Percentiles rank a stretch among this genome's conserved stretches.
phyloP scores from a whole-genome alignment of 495 filamentous ascomycete species.

The Tuber aestivum region DNA sequence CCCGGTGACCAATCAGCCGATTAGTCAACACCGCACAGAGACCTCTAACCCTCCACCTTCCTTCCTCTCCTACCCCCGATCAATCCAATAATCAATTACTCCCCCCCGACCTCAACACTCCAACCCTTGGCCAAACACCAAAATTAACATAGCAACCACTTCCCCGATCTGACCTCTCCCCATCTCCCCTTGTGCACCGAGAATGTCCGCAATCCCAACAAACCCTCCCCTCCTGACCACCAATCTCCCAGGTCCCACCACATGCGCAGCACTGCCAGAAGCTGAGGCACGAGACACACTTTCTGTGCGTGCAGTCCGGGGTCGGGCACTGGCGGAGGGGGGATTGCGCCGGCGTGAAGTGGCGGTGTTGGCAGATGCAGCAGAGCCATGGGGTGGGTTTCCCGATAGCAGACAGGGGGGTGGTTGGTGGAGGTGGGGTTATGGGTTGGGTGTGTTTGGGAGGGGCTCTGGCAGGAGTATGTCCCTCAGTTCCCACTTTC shows the following conservation, averaged over 20 bases:
- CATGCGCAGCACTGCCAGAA: conserved; percentile 1
- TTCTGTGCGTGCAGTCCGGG: background rate
- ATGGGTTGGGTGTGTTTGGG: no score
- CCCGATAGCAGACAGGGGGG: background rate
- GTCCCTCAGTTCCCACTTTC: background rate
- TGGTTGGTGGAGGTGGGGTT: background rate
- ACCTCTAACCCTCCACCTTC: background rate
- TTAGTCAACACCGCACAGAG: background rate
- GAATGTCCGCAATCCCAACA: background rate
- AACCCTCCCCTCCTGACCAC: background rate
- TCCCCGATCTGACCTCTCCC: background rate
- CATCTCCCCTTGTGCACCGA: background rate
- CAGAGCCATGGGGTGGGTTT: background rate
- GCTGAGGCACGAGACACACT: background rate
- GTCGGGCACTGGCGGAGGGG: background rate
- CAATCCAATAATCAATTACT: background rate
- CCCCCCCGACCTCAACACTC: background rate
- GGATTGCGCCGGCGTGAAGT: background rate
- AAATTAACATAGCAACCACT: background rate
- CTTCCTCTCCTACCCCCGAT: background rate
- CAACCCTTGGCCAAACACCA: background rate
- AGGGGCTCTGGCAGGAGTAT: background rate
- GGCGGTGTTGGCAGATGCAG: background rate
- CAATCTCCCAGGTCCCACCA: background rate
- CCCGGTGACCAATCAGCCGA: background rate